Conservation (phyloP, 1,284 basidiomycete genomes). For the Ustilago hordei region DNA sequence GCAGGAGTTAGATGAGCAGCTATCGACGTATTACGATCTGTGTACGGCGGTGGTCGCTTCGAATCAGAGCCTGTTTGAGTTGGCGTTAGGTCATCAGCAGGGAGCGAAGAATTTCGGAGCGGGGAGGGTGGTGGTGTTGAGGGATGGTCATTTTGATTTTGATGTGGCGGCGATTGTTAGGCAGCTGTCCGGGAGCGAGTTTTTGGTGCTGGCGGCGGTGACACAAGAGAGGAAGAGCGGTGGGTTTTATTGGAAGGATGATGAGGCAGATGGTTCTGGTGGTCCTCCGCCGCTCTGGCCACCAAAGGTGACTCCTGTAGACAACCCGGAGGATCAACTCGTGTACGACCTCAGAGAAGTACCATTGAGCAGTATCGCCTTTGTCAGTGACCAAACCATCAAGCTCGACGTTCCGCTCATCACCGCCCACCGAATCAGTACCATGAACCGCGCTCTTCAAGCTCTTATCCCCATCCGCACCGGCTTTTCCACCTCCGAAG, state of each 20-base stretch:
- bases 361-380: conserved; percentile 79
- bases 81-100: conserved; percentile 77
- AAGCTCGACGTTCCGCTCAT: conserved; percentile 72
- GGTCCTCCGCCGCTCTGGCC: conserved; percentile 41
- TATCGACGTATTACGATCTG: conserved; percentile 83
- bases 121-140: conserved; percentile 85
- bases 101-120: conserved; percentile 78
- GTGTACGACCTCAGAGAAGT: conserved; percentile 80
- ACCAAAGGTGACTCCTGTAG: conserved; percentile 12
- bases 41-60: conserved; percentile 77
- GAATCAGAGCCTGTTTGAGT: conserved; percentile 78
- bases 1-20: conserved; percentile 74
- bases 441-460: conserved; percentile 71
- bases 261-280: neutral
- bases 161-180: conserved; percentile 83
- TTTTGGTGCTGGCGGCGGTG: conserved; percentile 81
- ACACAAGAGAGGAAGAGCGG: conserved; percentile 73
- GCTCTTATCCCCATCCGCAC: conserved; percentile 29
- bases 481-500: conserved; percentile 1
- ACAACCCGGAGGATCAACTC: conserved; percentile 18
- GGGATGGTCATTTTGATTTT: conserved; percentile 78
- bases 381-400: conserved; percentile 79
- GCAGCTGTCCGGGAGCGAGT: conserved; percentile 74
- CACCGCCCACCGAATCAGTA: conserved; percentile 74
- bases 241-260: conserved; percentile 15